A percentile compares a stretch with the other conserved stretches of the same genome.
These are phyloP conservation scores for Microdochium paspali DNA, from an alignment of 2,329 filamentous ascomycete species.

Conservation along the genomic window DNA sequence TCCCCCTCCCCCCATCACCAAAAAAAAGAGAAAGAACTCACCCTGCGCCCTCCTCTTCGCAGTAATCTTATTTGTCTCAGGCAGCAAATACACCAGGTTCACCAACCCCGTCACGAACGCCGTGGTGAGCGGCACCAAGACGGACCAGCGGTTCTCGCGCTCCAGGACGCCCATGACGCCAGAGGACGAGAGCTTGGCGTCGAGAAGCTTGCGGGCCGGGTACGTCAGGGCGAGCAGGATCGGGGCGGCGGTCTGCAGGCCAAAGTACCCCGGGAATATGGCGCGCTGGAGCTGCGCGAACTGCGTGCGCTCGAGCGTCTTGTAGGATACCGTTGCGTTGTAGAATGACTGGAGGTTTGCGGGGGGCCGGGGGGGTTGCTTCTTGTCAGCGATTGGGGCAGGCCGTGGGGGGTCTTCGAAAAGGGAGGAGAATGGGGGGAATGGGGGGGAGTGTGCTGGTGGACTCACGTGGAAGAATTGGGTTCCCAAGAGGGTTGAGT, in stretches of 20 bases:
- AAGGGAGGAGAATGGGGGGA: conserved; percentile 3
- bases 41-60: conserved; percentile 69
- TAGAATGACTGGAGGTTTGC: conserved; percentile 55
- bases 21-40: conserved; percentile 25
- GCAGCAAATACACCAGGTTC: conserved; percentile 66
- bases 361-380: background rate
- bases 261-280: conserved; percentile 84
- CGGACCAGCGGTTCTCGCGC: conserved; percentile 50
- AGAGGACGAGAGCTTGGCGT: conserved; percentile 21
- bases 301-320: conserved; percentile 64
- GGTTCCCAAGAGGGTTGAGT: conserved; percentile 78
- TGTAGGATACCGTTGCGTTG: conserved; percentile 66
- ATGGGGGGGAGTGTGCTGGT: conserved; percentile 1
- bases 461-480: conserved; percentile 69
- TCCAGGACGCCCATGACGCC: conserved; percentile 49
- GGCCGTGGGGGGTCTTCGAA: too few relatives aligned
- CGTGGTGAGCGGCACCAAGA: conserved; percentile 57
- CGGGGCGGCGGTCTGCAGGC: conserved; percentile 69
- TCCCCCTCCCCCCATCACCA: background rate
- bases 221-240: conserved; percentile 69
- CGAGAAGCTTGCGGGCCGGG: conserved; percentile 43
- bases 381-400: too few relatives aligned
- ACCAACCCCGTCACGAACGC: conserved; percentile 62
- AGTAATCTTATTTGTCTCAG: conserved; percentile 67
- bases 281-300: conserved; percentile 74